A percentile compares a stretch with the other conserved stretches of the same genome.
These are phyloP conservation scores for Pichia eremophila DNA, from an alignment of 805 yeast genomes.

Conservation along the genomic window DNA sequence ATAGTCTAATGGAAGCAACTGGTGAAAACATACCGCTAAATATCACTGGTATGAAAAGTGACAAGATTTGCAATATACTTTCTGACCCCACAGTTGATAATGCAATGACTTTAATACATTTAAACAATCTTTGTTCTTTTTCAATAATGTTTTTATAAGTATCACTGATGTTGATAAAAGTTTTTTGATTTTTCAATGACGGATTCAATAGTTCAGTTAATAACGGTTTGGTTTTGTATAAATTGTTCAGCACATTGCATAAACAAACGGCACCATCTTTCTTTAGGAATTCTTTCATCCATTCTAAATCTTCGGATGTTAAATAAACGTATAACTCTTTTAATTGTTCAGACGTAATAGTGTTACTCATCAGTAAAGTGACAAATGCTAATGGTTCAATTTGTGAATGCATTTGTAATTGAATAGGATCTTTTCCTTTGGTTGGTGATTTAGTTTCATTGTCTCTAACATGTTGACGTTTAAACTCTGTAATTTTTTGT, in stretches of 20 bases:
- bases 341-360: constrained; percentile 59
- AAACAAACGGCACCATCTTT: constrained; percentile 87
- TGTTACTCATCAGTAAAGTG: constrained; percentile 58
- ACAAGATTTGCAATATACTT: constrained; percentile 42
- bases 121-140: constrained; percentile 67
- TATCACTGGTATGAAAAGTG: constrained; percentile 55
- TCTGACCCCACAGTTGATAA: constrained; percentile 50
- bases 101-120: constrained; percentile 72
- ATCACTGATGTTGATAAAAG: constrained; percentile 25
- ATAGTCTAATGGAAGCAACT: constrained; percentile 66
- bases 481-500: constrained; percentile 70
- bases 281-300: constrained; percentile 78
- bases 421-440: constrained; percentile 12
- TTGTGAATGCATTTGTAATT: constrained; percentile 35
- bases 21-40: constrained; percentile 74
- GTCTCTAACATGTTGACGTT: constrained; percentile 30
- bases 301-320: constrained; percentile 65
- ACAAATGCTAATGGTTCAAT: constrained; percentile 38
- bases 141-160: constrained; percentile 33
- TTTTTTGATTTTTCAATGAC: background rate
- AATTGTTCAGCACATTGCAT: constrained; percentile 50
- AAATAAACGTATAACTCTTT: constrained; percentile 84
- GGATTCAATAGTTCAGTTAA: constrained; percentile 1
- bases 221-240: constrained; percentile 26
- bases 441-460: background rate